phyloP scores from a whole-genome alignment of 2,329 filamentous ascomycete genomes.

The Neonectria punicea region DNA sequence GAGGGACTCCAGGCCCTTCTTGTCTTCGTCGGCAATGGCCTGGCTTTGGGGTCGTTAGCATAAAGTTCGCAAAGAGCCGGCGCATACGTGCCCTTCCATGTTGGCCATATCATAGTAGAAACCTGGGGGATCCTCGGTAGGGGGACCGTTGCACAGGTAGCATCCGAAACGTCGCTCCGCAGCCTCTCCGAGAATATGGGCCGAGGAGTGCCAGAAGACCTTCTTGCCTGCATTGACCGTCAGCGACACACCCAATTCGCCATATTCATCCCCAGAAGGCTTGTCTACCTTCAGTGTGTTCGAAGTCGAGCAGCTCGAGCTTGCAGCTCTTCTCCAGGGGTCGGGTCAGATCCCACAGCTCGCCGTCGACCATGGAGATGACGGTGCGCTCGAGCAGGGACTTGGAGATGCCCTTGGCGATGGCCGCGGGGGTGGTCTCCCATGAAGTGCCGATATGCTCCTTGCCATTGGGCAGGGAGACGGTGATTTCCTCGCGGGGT shows the following conservation, averaged over 20 bases:
- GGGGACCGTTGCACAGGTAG: constrained; percentile 92
- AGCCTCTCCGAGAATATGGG: constrained; percentile 95
- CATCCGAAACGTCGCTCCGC: constrained; percentile 91
- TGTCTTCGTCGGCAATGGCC: constrained; percentile 79
- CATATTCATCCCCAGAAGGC: neutral
- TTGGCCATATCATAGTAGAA: constrained; percentile 98
- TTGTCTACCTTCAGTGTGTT: constrained; percentile 55
- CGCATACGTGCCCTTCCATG: constrained; percentile 50
- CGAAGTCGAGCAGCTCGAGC: constrained; percentile 86
- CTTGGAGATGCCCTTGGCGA: constrained; percentile 84
- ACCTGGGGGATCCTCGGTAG: constrained; percentile 78
- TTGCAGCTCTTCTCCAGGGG: constrained; percentile 89
- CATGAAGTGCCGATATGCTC: constrained; percentile 81
- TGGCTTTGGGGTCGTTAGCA: constrained; percentile 65
- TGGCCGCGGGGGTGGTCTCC: constrained; percentile 87
- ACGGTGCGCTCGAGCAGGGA: constrained; percentile 87
- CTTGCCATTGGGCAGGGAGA: constrained; percentile 79
- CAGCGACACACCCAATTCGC: neutral
- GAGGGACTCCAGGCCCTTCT: constrained; percentile 84
- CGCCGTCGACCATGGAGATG: constrained; percentile 84
- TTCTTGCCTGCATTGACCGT: constrained; percentile 71
- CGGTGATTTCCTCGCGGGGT: constrained; percentile 77
- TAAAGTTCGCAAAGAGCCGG: neutral
- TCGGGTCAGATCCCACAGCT: constrained; percentile 91
- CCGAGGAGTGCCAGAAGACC: constrained; percentile 98